Conservation (phyloP, 176 grass and related monocot genomes). For the Alloteropsis semialata region DNA sequence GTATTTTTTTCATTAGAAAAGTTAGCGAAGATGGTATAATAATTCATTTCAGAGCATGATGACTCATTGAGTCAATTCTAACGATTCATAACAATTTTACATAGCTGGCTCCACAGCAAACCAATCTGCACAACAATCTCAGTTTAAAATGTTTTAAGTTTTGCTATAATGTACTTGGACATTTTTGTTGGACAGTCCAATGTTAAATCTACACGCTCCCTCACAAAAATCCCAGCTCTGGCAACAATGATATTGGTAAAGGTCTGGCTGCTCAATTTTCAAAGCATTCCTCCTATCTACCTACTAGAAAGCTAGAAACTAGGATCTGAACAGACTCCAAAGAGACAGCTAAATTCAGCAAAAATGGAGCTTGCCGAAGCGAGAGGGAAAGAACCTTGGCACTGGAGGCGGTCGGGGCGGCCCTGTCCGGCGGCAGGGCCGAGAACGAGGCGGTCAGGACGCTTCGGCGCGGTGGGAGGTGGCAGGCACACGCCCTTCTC, state of each 20-base stretch:
- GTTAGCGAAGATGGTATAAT: background rate
- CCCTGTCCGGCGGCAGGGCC: constrained; percentile 67
- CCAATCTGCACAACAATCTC: background rate
- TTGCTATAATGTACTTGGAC: background rate
- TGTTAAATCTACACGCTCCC: background rate
- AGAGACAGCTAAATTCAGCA: background rate
- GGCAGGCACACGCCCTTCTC: constrained; percentile 34
- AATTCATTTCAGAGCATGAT: background rate
- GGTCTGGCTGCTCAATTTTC: background rate
- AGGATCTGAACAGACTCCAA: background rate
- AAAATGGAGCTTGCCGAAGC: background rate
- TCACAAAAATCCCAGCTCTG: background rate
- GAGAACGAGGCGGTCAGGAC: constrained; percentile 46
- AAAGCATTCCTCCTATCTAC: background rate
- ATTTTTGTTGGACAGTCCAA: background rate
- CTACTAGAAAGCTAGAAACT: background rate
- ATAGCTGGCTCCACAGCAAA: background rate
- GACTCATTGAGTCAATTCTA: background rate
- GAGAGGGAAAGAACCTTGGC: constrained; percentile 38
- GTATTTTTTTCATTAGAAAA: background rate
- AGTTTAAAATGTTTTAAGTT: background rate
- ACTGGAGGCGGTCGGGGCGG: constrained; percentile 64
- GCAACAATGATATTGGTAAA: background rate
- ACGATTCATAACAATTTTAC: background rate
- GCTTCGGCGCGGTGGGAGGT: background rate